These are phyloP conservation scores for Afroboletus lepidellus DNA, from an alignment of 1,284 basidiomycete genomes.

Conservation along the genomic window DNA sequence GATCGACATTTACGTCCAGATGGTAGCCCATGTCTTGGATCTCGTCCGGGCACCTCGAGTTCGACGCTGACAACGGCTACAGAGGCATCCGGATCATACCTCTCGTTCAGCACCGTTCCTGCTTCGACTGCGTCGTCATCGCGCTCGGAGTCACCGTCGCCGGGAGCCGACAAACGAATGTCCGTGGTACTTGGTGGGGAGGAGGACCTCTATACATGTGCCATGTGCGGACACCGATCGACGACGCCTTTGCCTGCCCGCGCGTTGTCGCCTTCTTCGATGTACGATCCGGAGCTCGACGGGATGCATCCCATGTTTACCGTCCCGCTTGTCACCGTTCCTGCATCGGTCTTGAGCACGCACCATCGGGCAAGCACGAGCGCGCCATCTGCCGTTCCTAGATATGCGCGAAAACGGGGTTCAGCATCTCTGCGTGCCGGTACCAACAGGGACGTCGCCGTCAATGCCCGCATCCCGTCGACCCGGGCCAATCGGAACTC, in stretches of 20 bases:
- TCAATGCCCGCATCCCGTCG: background rate
- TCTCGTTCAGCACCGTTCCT: constrained; percentile 25
- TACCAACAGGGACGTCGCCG: background rate
- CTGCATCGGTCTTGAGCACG: constrained; percentile 2
- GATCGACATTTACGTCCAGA: constrained; percentile 3
- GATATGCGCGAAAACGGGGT: background rate
- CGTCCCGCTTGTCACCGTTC: constrained; percentile 27
- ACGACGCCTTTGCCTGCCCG: background rate
- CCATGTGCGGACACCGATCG: constrained; percentile 20
- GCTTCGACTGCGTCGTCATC: constrained; percentile 18
- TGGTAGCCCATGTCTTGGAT: background rate
- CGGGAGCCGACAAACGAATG: constrained; percentile 1
- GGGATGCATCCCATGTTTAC: constrained; percentile 33
- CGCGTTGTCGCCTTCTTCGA: background rate
- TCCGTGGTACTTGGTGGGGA: background rate
- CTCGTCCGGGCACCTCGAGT: constrained; percentile 23
- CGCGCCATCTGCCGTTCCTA: background rate
- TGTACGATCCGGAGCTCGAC: background rate
- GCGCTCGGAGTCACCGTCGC: constrained; percentile 16
- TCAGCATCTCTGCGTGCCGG: background rate
- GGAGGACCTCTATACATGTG: constrained; percentile 6
- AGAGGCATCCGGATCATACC: constrained; percentile 24
- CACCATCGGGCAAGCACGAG: background rate
- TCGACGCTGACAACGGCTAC: constrained; percentile 23
- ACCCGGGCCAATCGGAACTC: background rate